A percentile compares a stretch with the other conserved stretches of the same genome.
Evolutionary conservation across 208 protist species (phyloP).

Genomic region (Trypanosomatidae sp.): DNA sequence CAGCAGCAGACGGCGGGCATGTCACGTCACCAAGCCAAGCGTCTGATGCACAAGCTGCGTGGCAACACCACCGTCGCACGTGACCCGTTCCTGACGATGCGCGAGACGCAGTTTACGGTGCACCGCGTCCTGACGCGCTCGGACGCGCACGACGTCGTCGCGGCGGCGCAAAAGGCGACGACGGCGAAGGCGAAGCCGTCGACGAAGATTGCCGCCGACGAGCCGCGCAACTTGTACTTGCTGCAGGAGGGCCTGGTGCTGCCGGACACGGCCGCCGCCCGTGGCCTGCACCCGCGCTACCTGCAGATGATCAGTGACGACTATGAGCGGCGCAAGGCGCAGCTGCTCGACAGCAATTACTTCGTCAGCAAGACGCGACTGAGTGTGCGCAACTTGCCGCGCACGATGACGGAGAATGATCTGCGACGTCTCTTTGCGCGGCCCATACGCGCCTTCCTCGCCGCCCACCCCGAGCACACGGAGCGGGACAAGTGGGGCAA

Average conservation of each 20-base stretch:
- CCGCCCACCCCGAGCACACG: conserved; percentile 47
- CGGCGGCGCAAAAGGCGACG: conserved; percentile 76
- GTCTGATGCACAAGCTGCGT: conserved; percentile 62
- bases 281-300: conserved; percentile 62
- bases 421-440: conserved; percentile 69
- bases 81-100: conserved; percentile 77
- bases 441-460: conserved; percentile 55
- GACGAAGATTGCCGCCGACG: conserved; percentile 80
- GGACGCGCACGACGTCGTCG: conserved; percentile 66
- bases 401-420: conserved; percentile 78
- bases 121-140: conserved; percentile 64
- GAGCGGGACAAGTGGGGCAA: conserved; percentile 79
- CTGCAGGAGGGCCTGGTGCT: conserved; percentile 81
- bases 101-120: conserved; percentile 76
- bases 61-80: conserved; percentile 36
- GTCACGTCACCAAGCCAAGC: conserved; percentile 76
- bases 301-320: conserved; percentile 80
- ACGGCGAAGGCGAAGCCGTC: conserved; percentile 86
- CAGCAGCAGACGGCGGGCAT: conserved; percentile 54
- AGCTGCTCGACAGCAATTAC: conserved; percentile 84
- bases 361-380: conserved; percentile 87
- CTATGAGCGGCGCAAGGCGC: conserved; percentile 68
- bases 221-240: conserved; percentile 81
- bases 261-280: conserved; percentile 55
- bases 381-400: conserved; percentile 84